phyloP scores from a whole-genome alignment of 2,329 filamentous ascomycete species.

The Pseudogymnoascus sp. region DNA sequence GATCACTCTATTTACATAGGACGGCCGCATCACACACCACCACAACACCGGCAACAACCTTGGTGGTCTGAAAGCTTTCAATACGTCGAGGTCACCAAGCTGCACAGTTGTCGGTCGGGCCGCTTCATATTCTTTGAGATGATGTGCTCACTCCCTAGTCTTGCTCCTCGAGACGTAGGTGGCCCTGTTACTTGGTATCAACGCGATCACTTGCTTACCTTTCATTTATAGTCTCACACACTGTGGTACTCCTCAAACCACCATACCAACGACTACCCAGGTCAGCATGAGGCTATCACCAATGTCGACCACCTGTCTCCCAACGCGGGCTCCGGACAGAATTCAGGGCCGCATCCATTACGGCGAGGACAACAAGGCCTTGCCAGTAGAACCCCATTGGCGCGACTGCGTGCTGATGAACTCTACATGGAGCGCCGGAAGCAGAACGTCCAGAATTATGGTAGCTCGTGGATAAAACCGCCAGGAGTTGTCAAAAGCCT shows the following conservation, averaged over 20 bases:
- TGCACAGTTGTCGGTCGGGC: neutral
- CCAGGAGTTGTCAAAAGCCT: slow-evolving; percentile 84
- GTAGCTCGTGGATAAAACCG: slow-evolving; percentile 82
- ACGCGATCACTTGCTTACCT: neutral
- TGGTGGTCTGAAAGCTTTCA: neutral
- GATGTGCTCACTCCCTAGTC: slow-evolving; percentile 58
- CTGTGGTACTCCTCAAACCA: slow-evolving; percentile 67
- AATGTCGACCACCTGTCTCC: slow-evolving; percentile 28
- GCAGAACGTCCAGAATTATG: slow-evolving; percentile 76
- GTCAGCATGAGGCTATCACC: slow-evolving; percentile 23
- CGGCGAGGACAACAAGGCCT: slow-evolving; percentile 38
- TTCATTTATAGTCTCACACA: slow-evolving; percentile 52
- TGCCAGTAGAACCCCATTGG: slow-evolving; percentile 55
- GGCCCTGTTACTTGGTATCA: neutral
- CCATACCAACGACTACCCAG: slow-evolving; percentile 34
- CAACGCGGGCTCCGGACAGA: slow-evolving; percentile 14
- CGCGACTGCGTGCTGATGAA: slow-evolving; percentile 69
- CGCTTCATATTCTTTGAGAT: slow-evolving; percentile 32
- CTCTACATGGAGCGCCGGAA: slow-evolving; percentile 68
- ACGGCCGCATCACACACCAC: neutral
- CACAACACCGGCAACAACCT: neutral
- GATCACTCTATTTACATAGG: neutral
- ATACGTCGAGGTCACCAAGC: neutral
- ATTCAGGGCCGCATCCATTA: slow-evolving; percentile 21
- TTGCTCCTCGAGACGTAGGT: slow-evolving; percentile 54